Base-by-base conservation (phyloP, 2,329 filamentous ascomycete genomes). In the Metarhizium anisopliae region DNA sequence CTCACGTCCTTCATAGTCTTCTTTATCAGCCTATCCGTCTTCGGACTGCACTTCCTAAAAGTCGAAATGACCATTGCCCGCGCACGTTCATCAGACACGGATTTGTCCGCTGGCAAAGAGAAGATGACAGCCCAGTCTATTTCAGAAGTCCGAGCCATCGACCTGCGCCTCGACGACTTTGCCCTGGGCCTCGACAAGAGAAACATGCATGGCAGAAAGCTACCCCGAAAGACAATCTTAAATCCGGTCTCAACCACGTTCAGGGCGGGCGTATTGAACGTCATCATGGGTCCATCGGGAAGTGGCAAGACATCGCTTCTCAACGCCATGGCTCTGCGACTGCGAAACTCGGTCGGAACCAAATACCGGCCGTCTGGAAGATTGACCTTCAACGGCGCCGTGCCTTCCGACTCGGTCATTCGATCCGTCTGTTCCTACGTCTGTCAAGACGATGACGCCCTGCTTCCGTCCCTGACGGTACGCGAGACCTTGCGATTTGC, bases 211-310 rank as follows among this genome's bases (percentile, higher is more conserved):
- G 80, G 81, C 8, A 78, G 76, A 62, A 82, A 73, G 56, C 59
- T 79, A 1, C 77, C 78, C 0, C 73, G 70, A 1, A 83, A 81
- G 64, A 77, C 70, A 0, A 90, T 92, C 11, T 71, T 92, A 14
- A 78, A 85, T 55, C 85, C 86, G 0, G 77, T 91, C 13, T 84
- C 78, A 1, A 75, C 86, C 0, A 82, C 79, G 0, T 91, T 92
- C 60, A 77, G 82, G 50, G 80, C 88, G 0, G 86, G 87, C 0
- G 74, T 80, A 14, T 66, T 92, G 14, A 91, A 91, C 59, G 79
- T 90, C 29, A 88, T 92, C 60, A 90, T 91, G 87, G 88, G 88
- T 0, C 88, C 88, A 0, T 90, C 86, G 0, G 88, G 88, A 0
- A 86, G 83, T 50, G 88, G 88, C 1, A 92, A 92, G 67, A 90